Percentiles rank a stretch among this genome's conserved stretches.
Evolutionary conservation across 257 asterid species (phyloP).

Genomic region (Nicotiana noctiflora): DNA sequence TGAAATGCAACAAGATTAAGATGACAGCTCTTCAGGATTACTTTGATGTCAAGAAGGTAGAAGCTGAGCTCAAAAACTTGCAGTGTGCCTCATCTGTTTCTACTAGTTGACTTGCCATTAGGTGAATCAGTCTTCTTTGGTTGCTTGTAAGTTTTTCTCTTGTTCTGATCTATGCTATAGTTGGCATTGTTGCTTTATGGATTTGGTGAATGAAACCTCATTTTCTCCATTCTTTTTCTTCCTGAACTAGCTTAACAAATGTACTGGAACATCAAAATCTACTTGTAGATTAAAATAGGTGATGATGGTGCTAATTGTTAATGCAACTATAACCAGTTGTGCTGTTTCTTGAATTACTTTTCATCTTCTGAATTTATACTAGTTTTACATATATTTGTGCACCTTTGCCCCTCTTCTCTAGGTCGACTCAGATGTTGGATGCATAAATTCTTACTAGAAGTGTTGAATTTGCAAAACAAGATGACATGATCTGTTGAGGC

Average conservation of each 20-base stretch:
- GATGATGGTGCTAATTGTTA: neutral
- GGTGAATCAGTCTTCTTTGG: neutral
- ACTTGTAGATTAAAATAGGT: slow-evolving; percentile 5
- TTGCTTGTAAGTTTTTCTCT: slow-evolving; percentile 2
- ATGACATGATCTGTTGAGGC: too few relatives aligned
- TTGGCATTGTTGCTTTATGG: neutral
- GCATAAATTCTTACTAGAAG: neutral
- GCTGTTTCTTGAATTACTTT: neutral
- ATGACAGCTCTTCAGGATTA: slow-evolving; percentile 95
- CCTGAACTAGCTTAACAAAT: slow-evolving; percentile 4
- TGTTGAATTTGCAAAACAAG: too few relatives aligned
- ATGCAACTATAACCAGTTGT: neutral
- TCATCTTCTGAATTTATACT: neutral
- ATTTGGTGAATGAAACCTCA: neutral
- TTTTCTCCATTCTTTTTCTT: neutral
- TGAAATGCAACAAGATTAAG: slow-evolving; percentile 65
- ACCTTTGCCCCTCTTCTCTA: too few relatives aligned
- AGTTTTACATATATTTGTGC: neutral
- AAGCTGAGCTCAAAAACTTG: slow-evolving; percentile 24
- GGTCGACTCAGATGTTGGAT: neutral
- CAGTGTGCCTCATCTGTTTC: slow-evolving; percentile 40
- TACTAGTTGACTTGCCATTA: slow-evolving; percentile 19
- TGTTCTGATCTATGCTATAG: neutral
- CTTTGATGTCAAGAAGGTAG: slow-evolving; percentile 31
- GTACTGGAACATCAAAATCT: slow-evolving; percentile 10